Conservation (phyloP, 2,329 filamentous ascomycete genomes). For the Ophidiomyces ophidiicola region DNA sequence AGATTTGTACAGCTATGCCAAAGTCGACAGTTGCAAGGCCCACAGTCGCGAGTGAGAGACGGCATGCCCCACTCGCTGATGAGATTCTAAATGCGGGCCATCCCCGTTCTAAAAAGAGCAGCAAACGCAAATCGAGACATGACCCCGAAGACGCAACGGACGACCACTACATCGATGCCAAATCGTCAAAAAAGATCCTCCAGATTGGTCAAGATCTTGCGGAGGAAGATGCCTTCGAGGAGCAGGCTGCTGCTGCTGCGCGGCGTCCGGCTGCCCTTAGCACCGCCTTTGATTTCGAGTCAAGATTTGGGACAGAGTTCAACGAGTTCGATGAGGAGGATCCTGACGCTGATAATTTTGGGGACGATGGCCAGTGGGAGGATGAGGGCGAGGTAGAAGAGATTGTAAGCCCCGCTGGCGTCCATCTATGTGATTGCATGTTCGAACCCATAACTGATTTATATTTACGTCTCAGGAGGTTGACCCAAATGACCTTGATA, state of each 20-base stretch:
- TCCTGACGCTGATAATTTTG: conserved; percentile 33
- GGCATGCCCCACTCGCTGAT: conserved; percentile 84
- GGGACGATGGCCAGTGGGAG: conserved; percentile 56
- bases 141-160: conserved; percentile 48
- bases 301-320: conserved; percentile 52
- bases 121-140: conserved; percentile 47
- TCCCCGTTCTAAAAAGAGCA: conserved; percentile 67
- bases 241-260: conserved; percentile 21
- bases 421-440: background rate
- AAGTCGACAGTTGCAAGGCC: conserved; percentile 54
- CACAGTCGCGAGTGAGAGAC: conserved; percentile 46
- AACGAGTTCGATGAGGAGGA: conserved; percentile 28
- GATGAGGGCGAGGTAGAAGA: conserved; percentile 55
- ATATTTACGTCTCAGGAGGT: conserved; percentile 48
- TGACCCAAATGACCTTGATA: conserved; percentile 76
- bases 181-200: conserved; percentile 77
- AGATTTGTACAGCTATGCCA: conserved; percentile 43
- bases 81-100: conserved; percentile 62
- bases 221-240: conserved; percentile 60
- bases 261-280: conserved; percentile 28
- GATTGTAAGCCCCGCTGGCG: conserved; percentile 23
- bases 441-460: background rate
- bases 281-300: conserved; percentile 66
- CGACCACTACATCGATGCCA: conserved; percentile 70
- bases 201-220: conserved; percentile 78